Conservation (phyloP, 1,284 basidiomycete species). For the Marasmius oreades region DNA sequence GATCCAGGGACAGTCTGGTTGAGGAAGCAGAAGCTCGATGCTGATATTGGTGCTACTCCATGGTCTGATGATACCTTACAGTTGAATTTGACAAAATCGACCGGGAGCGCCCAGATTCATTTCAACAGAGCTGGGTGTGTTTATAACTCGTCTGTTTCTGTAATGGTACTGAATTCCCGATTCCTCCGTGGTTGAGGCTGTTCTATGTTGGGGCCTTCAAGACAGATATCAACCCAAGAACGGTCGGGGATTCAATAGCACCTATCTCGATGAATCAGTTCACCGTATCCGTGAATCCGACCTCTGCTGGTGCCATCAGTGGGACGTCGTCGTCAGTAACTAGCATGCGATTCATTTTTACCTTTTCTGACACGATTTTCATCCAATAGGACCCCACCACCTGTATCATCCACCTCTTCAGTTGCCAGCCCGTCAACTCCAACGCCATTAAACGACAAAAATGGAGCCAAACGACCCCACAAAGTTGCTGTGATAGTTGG, state of each 20-base stretch:
- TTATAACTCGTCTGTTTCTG: no score
- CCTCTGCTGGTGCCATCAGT: neutral
- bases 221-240: neutral
- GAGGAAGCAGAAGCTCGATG: conserved; percentile 1
- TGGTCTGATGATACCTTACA: no score
- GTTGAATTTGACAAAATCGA: no score
- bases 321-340: neutral
- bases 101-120: neutral
- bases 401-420: neutral
- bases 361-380: neutral
- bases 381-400: neutral
- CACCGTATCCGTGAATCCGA: neutral
- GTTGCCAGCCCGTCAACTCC: neutral
- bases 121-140: neutral
- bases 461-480: neutral
- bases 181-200: no score
- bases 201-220: neutral
- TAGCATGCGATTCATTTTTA: neutral
- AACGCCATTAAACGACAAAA: neutral
- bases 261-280: neutral
- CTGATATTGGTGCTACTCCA: neutral
- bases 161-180: no score
- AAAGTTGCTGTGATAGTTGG: conserved; percentile 3
- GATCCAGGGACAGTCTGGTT: neutral
- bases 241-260: no score